phyloP scores from a whole-genome alignment of 208 protist species.

The Leishmania guyanensis region DNA sequence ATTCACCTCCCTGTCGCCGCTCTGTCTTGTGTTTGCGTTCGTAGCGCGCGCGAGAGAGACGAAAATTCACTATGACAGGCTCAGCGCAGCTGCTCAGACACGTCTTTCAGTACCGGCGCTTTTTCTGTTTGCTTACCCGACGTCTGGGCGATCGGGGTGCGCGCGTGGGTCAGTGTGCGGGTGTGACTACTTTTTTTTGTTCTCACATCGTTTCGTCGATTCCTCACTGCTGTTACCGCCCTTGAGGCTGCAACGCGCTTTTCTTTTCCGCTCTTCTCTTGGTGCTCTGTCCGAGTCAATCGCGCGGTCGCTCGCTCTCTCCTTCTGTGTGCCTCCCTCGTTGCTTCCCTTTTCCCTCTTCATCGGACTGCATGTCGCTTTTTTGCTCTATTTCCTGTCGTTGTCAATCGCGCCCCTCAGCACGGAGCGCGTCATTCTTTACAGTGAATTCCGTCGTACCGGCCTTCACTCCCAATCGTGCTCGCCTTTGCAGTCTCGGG shows the following conservation, averaged over 20 bases:
- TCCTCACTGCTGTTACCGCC: not conserved
- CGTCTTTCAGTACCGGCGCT: not conserved
- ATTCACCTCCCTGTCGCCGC: not conserved
- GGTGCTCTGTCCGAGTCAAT: not conserved
- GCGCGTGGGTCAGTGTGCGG: not conserved
- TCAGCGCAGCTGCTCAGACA: too few species aligned
- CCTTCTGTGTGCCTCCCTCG: not conserved
- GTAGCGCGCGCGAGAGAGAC: not conserved
- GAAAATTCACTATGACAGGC: not conserved
- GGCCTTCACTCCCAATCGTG: constrained; percentile 31
- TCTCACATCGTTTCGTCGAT: not conserved
- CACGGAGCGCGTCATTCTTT: not conserved
- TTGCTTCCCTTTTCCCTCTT: not conserved
- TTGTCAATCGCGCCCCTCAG: not conserved
- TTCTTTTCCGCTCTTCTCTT: not conserved
- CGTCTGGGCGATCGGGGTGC: not conserved
- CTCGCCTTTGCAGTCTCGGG: constrained; percentile 36
- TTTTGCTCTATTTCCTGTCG: too few species aligned
- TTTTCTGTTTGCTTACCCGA: not conserved
- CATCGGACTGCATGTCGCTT: not conserved
- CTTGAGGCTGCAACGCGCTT: not conserved
- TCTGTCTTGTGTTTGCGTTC: not conserved
- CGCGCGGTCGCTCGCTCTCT: not conserved
- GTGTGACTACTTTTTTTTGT: not conserved
- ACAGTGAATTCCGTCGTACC: constrained; percentile 33